These are phyloP conservation scores for Aristolochia californica DNA, from an alignment of 164 flowering plant species.

Conservation along the genomic window DNA sequence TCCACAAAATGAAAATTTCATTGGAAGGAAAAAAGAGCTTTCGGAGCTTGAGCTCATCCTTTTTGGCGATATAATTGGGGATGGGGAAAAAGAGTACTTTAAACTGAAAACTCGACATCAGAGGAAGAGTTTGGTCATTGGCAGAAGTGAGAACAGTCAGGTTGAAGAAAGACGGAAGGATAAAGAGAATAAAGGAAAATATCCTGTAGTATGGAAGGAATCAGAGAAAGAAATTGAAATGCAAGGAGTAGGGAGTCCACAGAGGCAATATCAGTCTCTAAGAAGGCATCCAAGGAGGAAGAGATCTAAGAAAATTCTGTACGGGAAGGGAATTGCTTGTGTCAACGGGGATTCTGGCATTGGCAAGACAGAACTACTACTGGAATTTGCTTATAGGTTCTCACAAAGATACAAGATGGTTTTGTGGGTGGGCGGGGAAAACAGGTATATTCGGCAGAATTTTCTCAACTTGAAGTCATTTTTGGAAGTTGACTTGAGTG, in stretches of 20 bases:
- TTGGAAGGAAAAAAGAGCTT: slow-evolving; percentile 86
- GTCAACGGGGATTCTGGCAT: slow-evolving; percentile 89
- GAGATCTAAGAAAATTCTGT: slow-evolving; percentile 40
- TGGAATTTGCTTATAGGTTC: slow-evolving; percentile 76
- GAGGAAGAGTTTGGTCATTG: slow-evolving; percentile 47
- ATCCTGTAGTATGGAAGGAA: slow-evolving; percentile 84
- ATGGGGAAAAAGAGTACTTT: slow-evolving; percentile 70
- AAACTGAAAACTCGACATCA: slow-evolving; percentile 65
- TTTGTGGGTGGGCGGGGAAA: slow-evolving; percentile 88
- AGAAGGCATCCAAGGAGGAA: slow-evolving; percentile 41
- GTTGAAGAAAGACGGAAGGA: slow-evolving; percentile 31
- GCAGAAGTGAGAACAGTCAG: slow-evolving; percentile 36
- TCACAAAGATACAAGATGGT: slow-evolving; percentile 92
- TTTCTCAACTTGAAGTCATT: slow-evolving; percentile 72
- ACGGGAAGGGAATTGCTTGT: slow-evolving; percentile 92
- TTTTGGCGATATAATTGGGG: slow-evolving; percentile 76
- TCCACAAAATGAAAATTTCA: slow-evolving; percentile 71
- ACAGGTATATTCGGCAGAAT: slow-evolving; percentile 74
- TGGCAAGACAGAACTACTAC: slow-evolving; percentile 87
- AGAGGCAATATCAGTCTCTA: slow-evolving; percentile 18
- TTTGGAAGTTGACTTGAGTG: slow-evolving; percentile 71
- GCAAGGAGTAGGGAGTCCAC: slow-evolving; percentile 37
- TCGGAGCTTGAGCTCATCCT: slow-evolving; percentile 80
- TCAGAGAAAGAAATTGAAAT: slow-evolving; percentile 91
- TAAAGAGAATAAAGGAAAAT: slow-evolving; percentile 53